Evolutionary conservation across 2,329 filamentous ascomycete species (phyloP).

Genomic region (Hirsutella rhossiliensis): DNA sequence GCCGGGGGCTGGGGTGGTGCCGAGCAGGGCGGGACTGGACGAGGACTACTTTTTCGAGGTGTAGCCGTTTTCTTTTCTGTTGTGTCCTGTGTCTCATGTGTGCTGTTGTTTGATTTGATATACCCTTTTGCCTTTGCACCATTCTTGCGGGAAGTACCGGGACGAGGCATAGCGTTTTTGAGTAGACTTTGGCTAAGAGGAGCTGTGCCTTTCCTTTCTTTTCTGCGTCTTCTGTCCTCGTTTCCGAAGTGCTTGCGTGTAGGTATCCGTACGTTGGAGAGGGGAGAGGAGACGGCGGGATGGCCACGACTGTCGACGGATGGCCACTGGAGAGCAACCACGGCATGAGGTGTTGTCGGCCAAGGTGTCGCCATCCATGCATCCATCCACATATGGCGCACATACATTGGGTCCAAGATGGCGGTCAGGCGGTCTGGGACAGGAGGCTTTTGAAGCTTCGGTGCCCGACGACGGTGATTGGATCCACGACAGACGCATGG

Average conservation of each 20-base stretch:
- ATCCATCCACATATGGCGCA: too few relatives aligned
- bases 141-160: neutral
- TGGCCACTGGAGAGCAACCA: too few relatives aligned
- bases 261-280: too few relatives aligned
- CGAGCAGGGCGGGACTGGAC: slow-evolving; percentile 73
- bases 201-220: neutral
- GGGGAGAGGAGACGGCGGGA: too few relatives aligned
- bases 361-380: too few relatives aligned
- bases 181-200: too few relatives aligned
- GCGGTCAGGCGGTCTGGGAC: neutral
- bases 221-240: too few relatives aligned
- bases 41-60: slow-evolving; percentile 91
- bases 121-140: neutral
- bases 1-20: slow-evolving; percentile 62
- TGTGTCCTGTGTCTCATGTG: neutral
- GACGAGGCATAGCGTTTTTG: neutral
- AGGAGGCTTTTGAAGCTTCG: neutral
- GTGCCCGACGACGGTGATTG: neutral
- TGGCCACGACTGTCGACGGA: too few relatives aligned
- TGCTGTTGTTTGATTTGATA: neutral
- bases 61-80: slow-evolving; percentile 15
- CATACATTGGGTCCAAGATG: too few relatives aligned
- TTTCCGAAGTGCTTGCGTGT: neutral
- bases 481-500: neutral
- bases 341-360: too few relatives aligned